Conservation (phyloP, 352 stramenopile genomes). For the Globisporangium orthogonon region DNA sequence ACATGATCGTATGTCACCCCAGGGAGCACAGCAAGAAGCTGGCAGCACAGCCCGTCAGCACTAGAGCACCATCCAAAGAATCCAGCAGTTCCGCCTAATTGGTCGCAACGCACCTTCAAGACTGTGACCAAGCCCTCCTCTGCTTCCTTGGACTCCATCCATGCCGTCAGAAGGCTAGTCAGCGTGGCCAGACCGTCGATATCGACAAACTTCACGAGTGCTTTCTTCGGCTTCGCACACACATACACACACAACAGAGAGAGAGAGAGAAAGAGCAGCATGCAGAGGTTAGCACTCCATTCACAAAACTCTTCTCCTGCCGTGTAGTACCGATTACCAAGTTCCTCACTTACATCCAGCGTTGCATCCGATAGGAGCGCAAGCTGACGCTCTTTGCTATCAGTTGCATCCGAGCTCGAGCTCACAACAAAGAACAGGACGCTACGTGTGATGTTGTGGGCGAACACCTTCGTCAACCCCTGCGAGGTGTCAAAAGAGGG, state of each 20-base stretch:
- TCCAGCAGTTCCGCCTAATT: too few species aligned
- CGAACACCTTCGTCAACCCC: constrained; percentile 10
- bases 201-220: constrained; percentile 41
- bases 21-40: constrained; percentile 56
- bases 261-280: neutral
- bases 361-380: constrained; percentile 22
- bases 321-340: neutral
- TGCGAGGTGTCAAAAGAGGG: constrained; percentile 13
- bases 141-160: constrained; percentile 34
- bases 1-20: constrained; percentile 39
- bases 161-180: constrained; percentile 34
- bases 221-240: constrained; percentile 33
- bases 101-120: constrained; percentile 37
- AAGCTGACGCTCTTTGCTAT: constrained; percentile 25
- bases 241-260: neutral
- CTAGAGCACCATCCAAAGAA: too few species aligned
- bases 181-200: constrained; percentile 43
- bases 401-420: constrained; percentile 19
- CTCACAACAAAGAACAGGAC: constrained; percentile 54
- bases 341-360: constrained; percentile 27
- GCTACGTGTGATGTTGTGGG: constrained; percentile 47
- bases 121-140: constrained; percentile 53
- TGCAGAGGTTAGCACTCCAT: neutral
- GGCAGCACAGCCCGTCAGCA: too few species aligned
- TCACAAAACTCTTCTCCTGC: too few species aligned